These are phyloP conservation scores for Paramecium caudatum DNA, from an alignment of 73 alveolate genomes.

Conservation along the genomic window DNA sequence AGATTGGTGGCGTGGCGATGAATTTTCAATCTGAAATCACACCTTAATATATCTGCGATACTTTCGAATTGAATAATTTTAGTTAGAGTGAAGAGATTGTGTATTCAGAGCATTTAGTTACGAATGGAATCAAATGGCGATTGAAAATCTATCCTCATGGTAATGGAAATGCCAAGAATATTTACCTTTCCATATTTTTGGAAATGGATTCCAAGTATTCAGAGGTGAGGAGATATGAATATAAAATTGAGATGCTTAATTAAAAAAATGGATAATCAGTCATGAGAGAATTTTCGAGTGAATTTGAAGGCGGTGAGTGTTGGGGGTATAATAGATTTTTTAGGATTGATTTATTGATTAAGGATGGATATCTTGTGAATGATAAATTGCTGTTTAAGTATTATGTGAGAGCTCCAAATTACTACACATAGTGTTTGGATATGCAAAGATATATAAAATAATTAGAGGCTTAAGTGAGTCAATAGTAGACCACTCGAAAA, in stretches of 20 bases:
- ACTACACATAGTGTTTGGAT: constrained; percentile 86
- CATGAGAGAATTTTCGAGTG: constrained; percentile 93
- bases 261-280: constrained; percentile 81
- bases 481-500: constrained; percentile 76
- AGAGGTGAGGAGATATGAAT: constrained; percentile 91
- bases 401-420: constrained; percentile 94
- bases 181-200: constrained; percentile 90
- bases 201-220: constrained; percentile 91
- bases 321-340: constrained; percentile 98
- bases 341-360: constrained; percentile 86
- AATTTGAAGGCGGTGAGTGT: constrained; percentile 98
- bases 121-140: constrained; percentile 95
- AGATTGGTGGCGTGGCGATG: constrained; percentile 78
- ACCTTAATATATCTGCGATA: constrained; percentile 92
- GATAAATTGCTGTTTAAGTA: constrained; percentile 88
- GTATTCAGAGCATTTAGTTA: constrained; percentile 88
- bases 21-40: constrained; percentile 86
- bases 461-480: constrained; percentile 78
- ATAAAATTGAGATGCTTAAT: constrained; percentile 94
- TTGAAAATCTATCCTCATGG: constrained; percentile 97
- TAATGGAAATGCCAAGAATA: constrained; percentile 91
- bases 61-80: constrained; percentile 83
- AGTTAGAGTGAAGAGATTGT: constrained; percentile 87
- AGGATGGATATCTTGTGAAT: constrained; percentile 92
- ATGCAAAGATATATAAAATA: constrained; percentile 86